phyloP scores from a whole-genome alignment of 768 basidiomycete genomes.

The Collybiopsis luxurians region DNA sequence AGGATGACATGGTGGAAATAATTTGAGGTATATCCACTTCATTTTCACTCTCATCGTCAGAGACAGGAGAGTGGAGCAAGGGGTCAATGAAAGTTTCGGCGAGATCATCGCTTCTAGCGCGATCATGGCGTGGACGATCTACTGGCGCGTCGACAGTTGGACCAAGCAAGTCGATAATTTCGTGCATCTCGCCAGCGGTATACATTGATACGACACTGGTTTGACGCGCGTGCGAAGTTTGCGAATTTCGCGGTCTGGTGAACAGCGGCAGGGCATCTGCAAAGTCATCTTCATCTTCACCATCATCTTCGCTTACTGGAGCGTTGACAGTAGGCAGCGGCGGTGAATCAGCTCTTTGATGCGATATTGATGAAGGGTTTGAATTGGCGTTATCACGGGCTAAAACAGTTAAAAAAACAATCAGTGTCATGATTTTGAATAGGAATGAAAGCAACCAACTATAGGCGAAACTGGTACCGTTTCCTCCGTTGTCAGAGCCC shows the following conservation, averaged over 20 bases:
- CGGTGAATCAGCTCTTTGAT: background rate
- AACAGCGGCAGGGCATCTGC: slow-evolving; percentile 23
- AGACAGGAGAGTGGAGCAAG: background rate
- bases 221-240: slow-evolving; percentile 27
- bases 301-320: background rate
- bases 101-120: slow-evolving; percentile 15
- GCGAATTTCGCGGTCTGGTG: slow-evolving; percentile 15
- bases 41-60: slow-evolving; percentile 2
- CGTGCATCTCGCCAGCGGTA: slow-evolving; percentile 50
- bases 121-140: slow-evolving; percentile 10
- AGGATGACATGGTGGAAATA: background rate
- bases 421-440: background rate
- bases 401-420: background rate
- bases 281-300: slow-evolving; percentile 17
- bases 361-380: background rate
- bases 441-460: slow-evolving; percentile 9
- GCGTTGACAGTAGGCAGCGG: background rate
- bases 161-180: slow-evolving; percentile 47
- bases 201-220: slow-evolving; percentile 29
- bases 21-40: no score
- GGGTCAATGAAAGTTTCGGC: slow-evolving; percentile 9
- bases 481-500: slow-evolving; percentile 6
- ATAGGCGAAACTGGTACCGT: slow-evolving; percentile 9
- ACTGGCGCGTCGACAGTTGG: slow-evolving; percentile 22
- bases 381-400: background rate